Conservation (phyloP, 108 stramenopile species). For the Fistulifera pelliculosa region DNA sequence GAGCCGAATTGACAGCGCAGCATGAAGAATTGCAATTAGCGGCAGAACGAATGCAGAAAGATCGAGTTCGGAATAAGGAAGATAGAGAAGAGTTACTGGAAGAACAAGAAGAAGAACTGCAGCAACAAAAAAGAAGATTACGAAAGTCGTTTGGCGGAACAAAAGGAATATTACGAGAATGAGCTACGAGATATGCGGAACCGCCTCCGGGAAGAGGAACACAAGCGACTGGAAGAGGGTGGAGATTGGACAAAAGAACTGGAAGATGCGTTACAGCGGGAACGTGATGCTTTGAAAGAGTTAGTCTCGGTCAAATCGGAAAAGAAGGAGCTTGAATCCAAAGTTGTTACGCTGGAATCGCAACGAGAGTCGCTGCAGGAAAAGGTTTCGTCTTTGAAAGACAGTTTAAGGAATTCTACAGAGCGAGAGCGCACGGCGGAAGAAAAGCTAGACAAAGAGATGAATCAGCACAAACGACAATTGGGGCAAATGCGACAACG, state of each 20-base stretch:
- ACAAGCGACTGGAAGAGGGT: slow-evolving; percentile 44
- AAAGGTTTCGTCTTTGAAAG: slow-evolving; percentile 40
- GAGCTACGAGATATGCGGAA: slow-evolving; percentile 39
- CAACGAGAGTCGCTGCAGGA: slow-evolving; percentile 42
- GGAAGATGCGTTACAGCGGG: slow-evolving; percentile 54
- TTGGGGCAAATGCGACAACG: slow-evolving; percentile 49
- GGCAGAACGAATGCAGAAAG: slow-evolving; percentile 63
- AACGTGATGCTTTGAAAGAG: slow-evolving; percentile 35
- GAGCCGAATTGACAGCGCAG: slow-evolving; percentile 66
- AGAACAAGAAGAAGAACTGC: slow-evolving; percentile 60
- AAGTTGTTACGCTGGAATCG: slow-evolving; percentile 29
- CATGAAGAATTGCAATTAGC: slow-evolving; percentile 58
- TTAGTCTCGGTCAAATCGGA: slow-evolving; percentile 34
- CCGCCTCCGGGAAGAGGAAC: slow-evolving; percentile 27
- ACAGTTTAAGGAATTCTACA: slow-evolving; percentile 38
- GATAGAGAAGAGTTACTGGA: slow-evolving; percentile 58
- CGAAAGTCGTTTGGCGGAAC: slow-evolving; percentile 27
- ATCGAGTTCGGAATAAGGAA: slow-evolving; percentile 49
- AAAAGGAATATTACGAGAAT: slow-evolving; percentile 28
- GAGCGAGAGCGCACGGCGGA: slow-evolving; percentile 61
- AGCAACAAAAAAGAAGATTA: slow-evolving; percentile 24
- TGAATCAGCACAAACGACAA: slow-evolving; percentile 62
- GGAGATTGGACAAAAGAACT: slow-evolving; percentile 64
- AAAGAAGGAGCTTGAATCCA: slow-evolving; percentile 28
- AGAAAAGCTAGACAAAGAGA: slow-evolving; percentile 59